A percentile compares a stretch with the other conserved stretches of the same genome.
phyloP scores from a whole-genome alignment of 208 protist genomes.

The Acanthamoeba sp. region DNA sequence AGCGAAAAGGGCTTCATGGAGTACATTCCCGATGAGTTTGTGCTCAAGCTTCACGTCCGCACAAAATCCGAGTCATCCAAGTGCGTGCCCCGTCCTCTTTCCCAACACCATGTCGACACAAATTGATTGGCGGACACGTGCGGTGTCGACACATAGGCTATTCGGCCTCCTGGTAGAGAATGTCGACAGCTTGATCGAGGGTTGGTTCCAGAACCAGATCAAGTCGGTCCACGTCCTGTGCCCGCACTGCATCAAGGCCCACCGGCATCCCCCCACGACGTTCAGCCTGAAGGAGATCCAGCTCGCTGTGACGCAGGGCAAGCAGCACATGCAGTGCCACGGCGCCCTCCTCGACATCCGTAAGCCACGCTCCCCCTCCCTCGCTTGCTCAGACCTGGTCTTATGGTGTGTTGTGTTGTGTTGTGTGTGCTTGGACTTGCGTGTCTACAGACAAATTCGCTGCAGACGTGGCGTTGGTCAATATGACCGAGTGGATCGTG shows the following conservation, averaged over 20 bases:
- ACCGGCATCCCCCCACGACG: slow-evolving; percentile 48
- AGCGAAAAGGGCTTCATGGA: slow-evolving; percentile 70
- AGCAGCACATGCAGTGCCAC: slow-evolving; percentile 8
- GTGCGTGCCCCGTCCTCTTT: slow-evolving; percentile 3
- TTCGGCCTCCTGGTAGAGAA: slow-evolving; percentile 72
- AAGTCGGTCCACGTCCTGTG: slow-evolving; percentile 59
- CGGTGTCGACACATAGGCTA: not conserved
- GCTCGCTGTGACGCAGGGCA: slow-evolving; percentile 68
- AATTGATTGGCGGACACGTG: no score
- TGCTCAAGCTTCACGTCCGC: slow-evolving; percentile 74
- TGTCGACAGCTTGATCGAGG: slow-evolving; percentile 73
- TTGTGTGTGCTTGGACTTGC: not conserved
- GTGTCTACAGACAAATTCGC: slow-evolving; percentile 67
- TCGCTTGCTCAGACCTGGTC: no score
- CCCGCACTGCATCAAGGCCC: slow-evolving; percentile 67
- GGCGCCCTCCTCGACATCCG: slow-evolving; percentile 9
- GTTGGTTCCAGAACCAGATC: slow-evolving; percentile 75
- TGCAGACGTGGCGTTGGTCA: slow-evolving; percentile 51
- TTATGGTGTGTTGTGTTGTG: not conserved
- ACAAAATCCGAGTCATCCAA: slow-evolving; percentile 42
- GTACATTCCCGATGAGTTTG: slow-evolving; percentile 75
- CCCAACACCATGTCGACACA: not conserved
- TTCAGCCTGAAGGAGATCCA: slow-evolving; percentile 58
- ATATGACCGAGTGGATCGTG: slow-evolving; percentile 63
- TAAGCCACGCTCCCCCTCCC: not conserved